Base-by-base conservation (phyloP, 345 rosid species). In the Limnanthes douglasii region DNA sequence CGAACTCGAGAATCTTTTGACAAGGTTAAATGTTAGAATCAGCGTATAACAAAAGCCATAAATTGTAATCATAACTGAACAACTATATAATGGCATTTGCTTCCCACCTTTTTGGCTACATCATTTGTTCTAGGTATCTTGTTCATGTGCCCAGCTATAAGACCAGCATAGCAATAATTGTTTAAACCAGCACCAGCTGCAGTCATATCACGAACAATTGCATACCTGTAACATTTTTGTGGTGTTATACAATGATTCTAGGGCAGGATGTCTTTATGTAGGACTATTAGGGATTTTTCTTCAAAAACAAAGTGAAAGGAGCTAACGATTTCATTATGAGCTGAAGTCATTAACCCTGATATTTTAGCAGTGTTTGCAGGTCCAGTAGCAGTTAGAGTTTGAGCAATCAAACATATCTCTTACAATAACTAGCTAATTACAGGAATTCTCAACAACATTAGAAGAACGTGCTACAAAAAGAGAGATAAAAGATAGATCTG, bases 151-250 rank as follows among this genome's bases (percentile, higher is more conserved):
- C 92, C 96, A 39, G 66, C 35, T 47, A 90, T 84, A 36, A 90
- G 88, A 38, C 94, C 98, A 39, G 98, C 96, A 56, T 90, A 84
- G 66, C 96, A 90, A 71, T 77, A 90, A 65, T 70, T 78, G 69
- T 90, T 75, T 58, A 90, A 73, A 42, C 69, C 93, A 46, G 71
- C 93, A 61, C 85, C 98, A 49, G 86, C 94, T 31, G 93, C 88
- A 49, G 98, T 77, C 98, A 90, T 90, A 61, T 90, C 98, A 38
- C 94, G 85, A 15, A 90, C 82, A 50, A 90, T 80, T 21, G 80
- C 85, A 48, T 68, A 68, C 47, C 96, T 84, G 71, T 37, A 50
- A 41, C 23, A 31, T 51, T 51, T 18, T 6, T 15, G 15, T 29
- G 15, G 40, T 18, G 17, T 21, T 30, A 20, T 21, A 24, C 8